These are phyloP conservation scores for Cyclanthera cordifolia DNA, from an alignment of 306 rosid species.

Conservation along the genomic window DNA sequence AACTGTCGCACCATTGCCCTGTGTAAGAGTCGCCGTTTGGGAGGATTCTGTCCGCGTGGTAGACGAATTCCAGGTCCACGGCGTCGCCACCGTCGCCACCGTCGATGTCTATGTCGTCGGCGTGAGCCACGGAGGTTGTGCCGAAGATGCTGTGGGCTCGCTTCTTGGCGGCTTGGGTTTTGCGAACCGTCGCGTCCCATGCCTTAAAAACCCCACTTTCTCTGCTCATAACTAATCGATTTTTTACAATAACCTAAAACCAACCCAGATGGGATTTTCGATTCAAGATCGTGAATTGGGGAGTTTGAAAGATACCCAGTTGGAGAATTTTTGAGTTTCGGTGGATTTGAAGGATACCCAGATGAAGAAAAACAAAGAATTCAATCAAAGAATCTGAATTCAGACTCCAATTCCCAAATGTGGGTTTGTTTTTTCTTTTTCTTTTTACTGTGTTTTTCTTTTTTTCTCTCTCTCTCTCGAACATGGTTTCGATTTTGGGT, in stretches of 20 bases:
- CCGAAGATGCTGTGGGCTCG: conserved; percentile 84
- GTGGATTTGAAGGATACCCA: conserved; percentile 16
- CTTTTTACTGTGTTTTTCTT: background rate
- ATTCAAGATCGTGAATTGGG: background rate
- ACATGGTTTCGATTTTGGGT: background rate
- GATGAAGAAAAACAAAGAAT: conserved; percentile 15
- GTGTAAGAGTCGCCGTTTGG: conserved; percentile 82
- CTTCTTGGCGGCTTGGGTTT: conserved; percentile 67
- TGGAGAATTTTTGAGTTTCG: background rate
- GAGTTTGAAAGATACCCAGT: background rate
- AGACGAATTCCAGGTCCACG: conserved; percentile 16
- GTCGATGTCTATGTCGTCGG: conserved; percentile 15
- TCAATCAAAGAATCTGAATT: conserved; percentile 11
- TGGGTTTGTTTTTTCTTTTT: background rate
- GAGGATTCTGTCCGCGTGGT: conserved; percentile 52
- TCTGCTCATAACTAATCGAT: conserved; percentile 40
- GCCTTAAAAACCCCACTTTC: conserved; percentile 71
- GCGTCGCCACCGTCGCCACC: conserved; percentile 1
- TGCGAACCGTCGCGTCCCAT: conserved; percentile 86
- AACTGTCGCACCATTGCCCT: conserved; percentile 65
- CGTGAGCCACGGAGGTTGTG: conserved; percentile 21
- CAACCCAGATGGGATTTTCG: background rate
- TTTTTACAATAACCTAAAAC: too few relatives aligned
- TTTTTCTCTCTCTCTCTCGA: background rate
- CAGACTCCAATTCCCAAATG: conserved; percentile 7